Evolutionary conservation across 495 filamentous ascomycete species (phyloP).

Genomic region (Tuber aestivum): DNA sequence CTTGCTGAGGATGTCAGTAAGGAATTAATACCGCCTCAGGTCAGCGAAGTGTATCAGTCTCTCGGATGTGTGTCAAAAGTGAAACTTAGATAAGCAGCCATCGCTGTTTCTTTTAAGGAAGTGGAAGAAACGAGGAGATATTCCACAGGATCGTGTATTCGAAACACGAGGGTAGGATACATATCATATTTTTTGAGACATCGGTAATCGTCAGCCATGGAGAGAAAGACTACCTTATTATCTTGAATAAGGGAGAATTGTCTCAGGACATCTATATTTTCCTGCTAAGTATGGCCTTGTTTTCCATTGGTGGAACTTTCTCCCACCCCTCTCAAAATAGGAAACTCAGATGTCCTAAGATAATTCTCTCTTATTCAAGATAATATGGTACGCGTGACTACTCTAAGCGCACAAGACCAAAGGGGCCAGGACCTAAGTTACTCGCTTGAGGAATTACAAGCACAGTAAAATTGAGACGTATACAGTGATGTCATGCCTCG

Average conservation of each 20-base stretch:
- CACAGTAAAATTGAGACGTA: neutral
- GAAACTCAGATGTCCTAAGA: too few relatives aligned
- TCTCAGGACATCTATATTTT: too few relatives aligned
- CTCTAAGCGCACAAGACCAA: neutral
- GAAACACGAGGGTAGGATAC: neutral
- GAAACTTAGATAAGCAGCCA: neutral
- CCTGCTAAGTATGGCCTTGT: too few relatives aligned
- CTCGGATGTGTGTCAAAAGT: neutral
- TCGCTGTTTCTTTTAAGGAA: neutral
- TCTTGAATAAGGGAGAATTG: too few relatives aligned
- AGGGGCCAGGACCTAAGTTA: neutral
- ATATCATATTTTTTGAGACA: neutral
- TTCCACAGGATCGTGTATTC: neutral
- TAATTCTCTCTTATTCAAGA: too few relatives aligned
- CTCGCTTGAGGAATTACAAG: neutral
- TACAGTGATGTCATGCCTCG: neutral
- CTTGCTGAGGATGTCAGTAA: neutral
- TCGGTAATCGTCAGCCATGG: neutral
- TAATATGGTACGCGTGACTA: too few relatives aligned
- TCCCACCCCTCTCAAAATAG: too few relatives aligned
- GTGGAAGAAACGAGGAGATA: neutral
- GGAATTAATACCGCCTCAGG: neutral
- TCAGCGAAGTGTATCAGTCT: neutral
- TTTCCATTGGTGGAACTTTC: too few relatives aligned
- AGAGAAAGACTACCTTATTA: neutral